Conservation (phyloP, 129 eudicot species). For the Tanacetum coccineum region DNA sequence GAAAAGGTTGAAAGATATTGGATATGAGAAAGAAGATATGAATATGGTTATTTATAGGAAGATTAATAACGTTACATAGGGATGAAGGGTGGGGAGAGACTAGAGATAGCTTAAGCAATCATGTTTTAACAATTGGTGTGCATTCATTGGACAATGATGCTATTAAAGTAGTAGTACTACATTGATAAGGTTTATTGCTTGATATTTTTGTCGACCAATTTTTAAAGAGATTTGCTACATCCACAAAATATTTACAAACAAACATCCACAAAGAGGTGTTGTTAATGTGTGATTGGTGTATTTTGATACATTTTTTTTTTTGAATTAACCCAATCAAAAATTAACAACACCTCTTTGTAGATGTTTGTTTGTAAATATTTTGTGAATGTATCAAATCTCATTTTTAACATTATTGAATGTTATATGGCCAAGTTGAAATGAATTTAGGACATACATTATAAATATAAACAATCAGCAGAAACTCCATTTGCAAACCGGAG, state of each 20-base stretch:
- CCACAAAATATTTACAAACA: no score
- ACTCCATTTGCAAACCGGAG: no score
- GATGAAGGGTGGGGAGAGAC: not conserved
- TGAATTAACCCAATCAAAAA: no score
- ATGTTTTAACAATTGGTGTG: not conserved
- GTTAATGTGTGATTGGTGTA: no score
- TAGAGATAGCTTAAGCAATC: not conserved
- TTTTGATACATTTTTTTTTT: no score
- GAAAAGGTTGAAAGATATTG: not conserved
- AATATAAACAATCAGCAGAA: no score
- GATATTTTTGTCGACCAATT: not conserved
- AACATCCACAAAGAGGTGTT: no score
- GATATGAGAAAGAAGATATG: not conserved
- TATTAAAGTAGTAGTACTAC: not conserved
- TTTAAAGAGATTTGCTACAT: no score
- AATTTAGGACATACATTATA: not conserved
- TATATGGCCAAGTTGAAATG: constrained; percentile 2
- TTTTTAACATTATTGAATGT: not conserved
- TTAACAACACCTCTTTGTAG: no score
- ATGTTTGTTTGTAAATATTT: no score
- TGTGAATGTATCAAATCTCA: no score
- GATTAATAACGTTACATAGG: not conserved
- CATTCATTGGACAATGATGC: not conserved
- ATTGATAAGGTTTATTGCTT: not conserved
- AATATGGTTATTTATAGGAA: constrained; percentile 3